These are phyloP conservation scores for Hyphopichia pseudoburtonii DNA, from an alignment of 1,139 yeast species.

Conservation along the genomic window DNA sequence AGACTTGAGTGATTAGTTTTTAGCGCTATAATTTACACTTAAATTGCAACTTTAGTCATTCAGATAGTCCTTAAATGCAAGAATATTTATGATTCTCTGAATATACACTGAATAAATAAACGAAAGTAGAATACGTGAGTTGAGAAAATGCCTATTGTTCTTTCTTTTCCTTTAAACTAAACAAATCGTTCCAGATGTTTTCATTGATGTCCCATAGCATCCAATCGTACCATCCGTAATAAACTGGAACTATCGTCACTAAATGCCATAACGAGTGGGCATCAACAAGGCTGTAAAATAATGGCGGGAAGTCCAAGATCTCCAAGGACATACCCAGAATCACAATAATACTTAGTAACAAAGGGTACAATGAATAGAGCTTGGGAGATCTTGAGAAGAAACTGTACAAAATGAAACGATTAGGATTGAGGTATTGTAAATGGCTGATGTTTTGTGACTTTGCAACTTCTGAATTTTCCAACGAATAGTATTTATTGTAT, in stretches of 20 bases:
- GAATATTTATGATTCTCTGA: no score
- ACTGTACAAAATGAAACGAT: conserved; percentile 26
- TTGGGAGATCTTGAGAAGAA: conserved; percentile 41
- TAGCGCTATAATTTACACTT: no score
- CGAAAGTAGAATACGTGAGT: no score
- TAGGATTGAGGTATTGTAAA: conserved; percentile 24
- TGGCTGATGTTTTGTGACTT: conserved; percentile 18
- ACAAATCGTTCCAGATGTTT: conserved; percentile 26
- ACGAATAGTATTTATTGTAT: conserved; percentile 32
- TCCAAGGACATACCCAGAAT: conserved; percentile 81
- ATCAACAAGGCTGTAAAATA: conserved; percentile 63
- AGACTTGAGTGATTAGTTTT: conserved; percentile 17
- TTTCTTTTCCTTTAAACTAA: conserved; percentile 13
- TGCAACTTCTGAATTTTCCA: conserved; percentile 17
- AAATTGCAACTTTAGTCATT: no score
- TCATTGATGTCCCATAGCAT: conserved; percentile 44
- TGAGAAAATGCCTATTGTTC: conserved; percentile 12
- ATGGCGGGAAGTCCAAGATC: conserved; percentile 83
- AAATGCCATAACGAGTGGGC: conserved; percentile 96
- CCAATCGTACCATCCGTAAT: conserved; percentile 51
- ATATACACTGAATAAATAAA: background rate
- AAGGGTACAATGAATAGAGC: conserved; percentile 42
- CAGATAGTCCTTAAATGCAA: no score
- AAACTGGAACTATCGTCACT: conserved; percentile 65
- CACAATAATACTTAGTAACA: conserved; percentile 50